Conservation (phyloP, 2,329 filamentous ascomycete genomes). For the Ophiosphaerella narmari region DNA sequence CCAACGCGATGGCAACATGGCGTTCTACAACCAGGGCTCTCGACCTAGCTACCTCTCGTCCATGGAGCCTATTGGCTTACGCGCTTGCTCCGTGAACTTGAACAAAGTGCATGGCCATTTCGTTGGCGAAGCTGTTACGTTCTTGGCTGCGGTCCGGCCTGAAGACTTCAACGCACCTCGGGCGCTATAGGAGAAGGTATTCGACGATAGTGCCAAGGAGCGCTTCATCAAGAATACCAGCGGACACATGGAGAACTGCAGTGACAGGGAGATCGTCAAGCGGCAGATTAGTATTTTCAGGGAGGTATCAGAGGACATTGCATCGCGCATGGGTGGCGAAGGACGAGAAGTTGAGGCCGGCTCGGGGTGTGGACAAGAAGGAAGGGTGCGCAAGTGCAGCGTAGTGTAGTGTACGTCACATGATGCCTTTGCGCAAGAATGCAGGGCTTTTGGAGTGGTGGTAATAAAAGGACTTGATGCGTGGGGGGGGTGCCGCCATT, state of each 20-base stretch:
- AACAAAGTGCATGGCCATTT: conserved; percentile 58
- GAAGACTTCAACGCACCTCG: conserved; percentile 63
- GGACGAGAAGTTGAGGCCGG: conserved; percentile 42
- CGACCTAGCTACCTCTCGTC: conserved; percentile 62
- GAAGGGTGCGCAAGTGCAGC: background rate
- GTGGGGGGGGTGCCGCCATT: too few species aligned
- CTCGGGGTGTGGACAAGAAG: too few species aligned
- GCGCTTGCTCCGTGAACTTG: conserved; percentile 52
- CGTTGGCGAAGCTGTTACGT: conserved; percentile 54
- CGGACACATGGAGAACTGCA: conserved; percentile 65
- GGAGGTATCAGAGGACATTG: conserved; percentile 64
- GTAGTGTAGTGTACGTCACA: background rate
- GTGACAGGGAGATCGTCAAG: conserved; percentile 64
- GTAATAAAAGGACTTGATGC: too few species aligned
- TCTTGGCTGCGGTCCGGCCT: conserved; percentile 57
- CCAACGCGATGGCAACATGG: conserved; percentile 75
- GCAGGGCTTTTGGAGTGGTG: too few species aligned
- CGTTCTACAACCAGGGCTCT: conserved; percentile 66
- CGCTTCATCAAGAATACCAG: conserved; percentile 65
- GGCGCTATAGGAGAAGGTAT: conserved; percentile 65
- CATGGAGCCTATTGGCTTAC: conserved; percentile 58
- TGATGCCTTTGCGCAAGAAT: too few species aligned
- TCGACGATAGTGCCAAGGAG: conserved; percentile 61
- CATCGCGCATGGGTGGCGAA: conserved; percentile 61
- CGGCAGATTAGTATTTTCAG: conserved; percentile 69